Percentiles rank a stretch among this genome's conserved stretches.
These are phyloP conservation scores for Teunomyces funiuensis DNA, from an alignment of 805 yeast genomes.

Conservation along the genomic window DNA sequence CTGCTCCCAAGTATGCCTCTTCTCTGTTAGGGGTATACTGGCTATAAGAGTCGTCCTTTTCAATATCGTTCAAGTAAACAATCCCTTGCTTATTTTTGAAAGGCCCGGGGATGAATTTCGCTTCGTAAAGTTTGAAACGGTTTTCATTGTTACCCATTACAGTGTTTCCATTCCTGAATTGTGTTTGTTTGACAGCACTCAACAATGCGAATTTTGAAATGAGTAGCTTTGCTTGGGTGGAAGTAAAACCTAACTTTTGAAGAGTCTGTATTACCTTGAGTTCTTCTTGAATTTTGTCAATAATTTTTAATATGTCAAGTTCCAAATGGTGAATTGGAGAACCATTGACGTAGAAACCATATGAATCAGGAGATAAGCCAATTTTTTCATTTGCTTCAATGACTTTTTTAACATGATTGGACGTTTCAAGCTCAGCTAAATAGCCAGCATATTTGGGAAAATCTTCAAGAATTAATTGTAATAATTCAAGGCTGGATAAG, in stretches of 20 bases:
- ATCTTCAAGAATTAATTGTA: conserved; percentile 44
- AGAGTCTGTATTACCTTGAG: conserved; percentile 23
- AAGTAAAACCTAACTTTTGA: conserved; percentile 27
- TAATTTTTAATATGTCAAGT: conserved; percentile 42
- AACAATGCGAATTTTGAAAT: conserved; percentile 38
- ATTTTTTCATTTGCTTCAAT: conserved; percentile 29
- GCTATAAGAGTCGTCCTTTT: conserved; percentile 54
- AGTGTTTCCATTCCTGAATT: conserved; percentile 34
- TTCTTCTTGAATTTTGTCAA: conserved; percentile 37
- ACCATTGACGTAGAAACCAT: conserved; percentile 71
- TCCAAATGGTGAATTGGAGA: conserved; percentile 50
- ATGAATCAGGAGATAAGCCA: conserved; percentile 39
- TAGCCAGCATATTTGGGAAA: conserved; percentile 55
- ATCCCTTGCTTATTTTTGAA: conserved; percentile 38
- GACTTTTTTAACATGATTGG: conserved; percentile 19
- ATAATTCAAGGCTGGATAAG: conserved; percentile 28
- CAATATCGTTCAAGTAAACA: conserved; percentile 77
- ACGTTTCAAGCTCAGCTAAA: conserved; percentile 21
- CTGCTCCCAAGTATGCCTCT: conserved; percentile 40
- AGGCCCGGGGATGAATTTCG: conserved; percentile 18
- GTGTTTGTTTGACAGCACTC: conserved; percentile 39
- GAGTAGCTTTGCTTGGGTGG: conserved; percentile 32
- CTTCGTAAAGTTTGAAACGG: conserved; percentile 32
- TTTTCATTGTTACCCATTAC: conserved; percentile 32
- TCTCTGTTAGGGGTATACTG: conserved; percentile 43